These are phyloP conservation scores for Candida loeiensis DNA, from an alignment of 805 yeast genomes.

Conservation along the genomic window DNA sequence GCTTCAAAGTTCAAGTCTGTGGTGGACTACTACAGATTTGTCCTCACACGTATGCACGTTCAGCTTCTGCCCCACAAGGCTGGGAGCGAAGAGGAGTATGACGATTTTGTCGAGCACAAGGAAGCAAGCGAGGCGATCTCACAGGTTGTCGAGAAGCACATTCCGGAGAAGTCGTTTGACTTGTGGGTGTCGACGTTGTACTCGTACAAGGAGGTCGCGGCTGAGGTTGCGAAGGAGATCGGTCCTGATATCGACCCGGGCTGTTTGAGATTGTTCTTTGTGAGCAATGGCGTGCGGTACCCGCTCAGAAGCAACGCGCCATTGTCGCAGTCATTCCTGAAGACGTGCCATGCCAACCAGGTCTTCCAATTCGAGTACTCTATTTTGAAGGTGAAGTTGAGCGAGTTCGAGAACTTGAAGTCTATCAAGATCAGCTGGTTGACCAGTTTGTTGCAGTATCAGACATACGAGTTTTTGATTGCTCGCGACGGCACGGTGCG, in stretches of 20 bases:
- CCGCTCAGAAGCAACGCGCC: slow-evolving; percentile 38
- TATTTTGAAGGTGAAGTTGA: slow-evolving; percentile 65
- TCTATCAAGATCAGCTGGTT: slow-evolving; percentile 68
- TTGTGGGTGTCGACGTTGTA: slow-evolving; percentile 68
- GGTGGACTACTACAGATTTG: slow-evolving; percentile 48
- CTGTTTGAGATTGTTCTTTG: slow-evolving; percentile 62
- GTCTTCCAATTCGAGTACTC: slow-evolving; percentile 63
- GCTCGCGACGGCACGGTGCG: slow-evolving; percentile 59
- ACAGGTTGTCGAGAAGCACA: slow-evolving; percentile 8
- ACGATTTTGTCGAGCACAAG: slow-evolving; percentile 32
- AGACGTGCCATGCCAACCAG: slow-evolving; percentile 43
- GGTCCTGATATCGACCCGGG: slow-evolving; percentile 49
- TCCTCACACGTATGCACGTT: slow-evolving; percentile 60
- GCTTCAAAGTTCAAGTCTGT: slow-evolving; percentile 24
- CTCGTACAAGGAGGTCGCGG: slow-evolving; percentile 56
- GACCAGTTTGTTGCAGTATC: slow-evolving; percentile 64
- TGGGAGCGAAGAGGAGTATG: slow-evolving; percentile 48
- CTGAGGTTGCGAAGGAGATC: slow-evolving; percentile 53
- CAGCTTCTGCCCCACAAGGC: slow-evolving; percentile 45
- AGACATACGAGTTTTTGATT: slow-evolving; percentile 64
- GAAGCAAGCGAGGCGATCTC: slow-evolving; percentile 18
- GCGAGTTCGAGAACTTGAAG: slow-evolving; percentile 74
- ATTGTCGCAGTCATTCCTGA: slow-evolving; percentile 41
- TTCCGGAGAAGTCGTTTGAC: slow-evolving; percentile 37
- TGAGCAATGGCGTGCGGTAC: slow-evolving; percentile 53